Conservation (phyloP, 495 filamentous ascomycete genomes). For the Neurospora tetraspora region DNA sequence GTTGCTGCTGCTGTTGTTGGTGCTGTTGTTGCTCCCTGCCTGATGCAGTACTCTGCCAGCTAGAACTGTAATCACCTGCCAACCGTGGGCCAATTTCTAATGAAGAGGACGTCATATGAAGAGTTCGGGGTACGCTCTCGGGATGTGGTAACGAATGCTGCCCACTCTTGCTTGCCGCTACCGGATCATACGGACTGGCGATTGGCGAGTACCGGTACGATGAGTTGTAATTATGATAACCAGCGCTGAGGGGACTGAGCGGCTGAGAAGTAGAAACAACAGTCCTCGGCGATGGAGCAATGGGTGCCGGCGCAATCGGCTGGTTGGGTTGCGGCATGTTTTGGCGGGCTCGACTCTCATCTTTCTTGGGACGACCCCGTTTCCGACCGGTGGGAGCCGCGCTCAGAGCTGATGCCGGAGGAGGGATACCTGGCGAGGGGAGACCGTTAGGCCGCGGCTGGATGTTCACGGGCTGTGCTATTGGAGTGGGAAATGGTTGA, state of each 20-base stretch:
- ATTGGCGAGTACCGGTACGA: not conserved
- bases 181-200: not conserved
- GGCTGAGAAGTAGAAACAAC: not conserved
- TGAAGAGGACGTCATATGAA: not conserved
- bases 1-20: not conserved
- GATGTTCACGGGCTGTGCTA: conserved; percentile 12
- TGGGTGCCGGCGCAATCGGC: conserved; percentile 26
- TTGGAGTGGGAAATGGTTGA: conserved; percentile 15
- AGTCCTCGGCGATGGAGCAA: conserved; percentile 14
- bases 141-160: not conserved
- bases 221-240: not conserved
- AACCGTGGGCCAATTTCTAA: not conserved
- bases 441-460: conserved; percentile 33
- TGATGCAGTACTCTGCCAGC: not conserved
- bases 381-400: conserved; percentile 14
- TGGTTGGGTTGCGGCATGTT: conserved; percentile 22
- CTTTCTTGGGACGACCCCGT: conserved; percentile 23
- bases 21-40: not conserved
- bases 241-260: not conserved
- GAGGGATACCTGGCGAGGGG: conserved; percentile 12
- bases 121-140: not conserved
- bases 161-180: not conserved
- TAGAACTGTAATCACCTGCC: not conserved
- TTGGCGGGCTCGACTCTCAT: conserved; percentile 9
- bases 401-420: conserved; percentile 15